A percentile compares a stretch with the other conserved stretches of the same genome.
Evolutionary conservation across 129 eudicot genomes (phyloP).

Genomic region (Tagetes erecta): DNA sequence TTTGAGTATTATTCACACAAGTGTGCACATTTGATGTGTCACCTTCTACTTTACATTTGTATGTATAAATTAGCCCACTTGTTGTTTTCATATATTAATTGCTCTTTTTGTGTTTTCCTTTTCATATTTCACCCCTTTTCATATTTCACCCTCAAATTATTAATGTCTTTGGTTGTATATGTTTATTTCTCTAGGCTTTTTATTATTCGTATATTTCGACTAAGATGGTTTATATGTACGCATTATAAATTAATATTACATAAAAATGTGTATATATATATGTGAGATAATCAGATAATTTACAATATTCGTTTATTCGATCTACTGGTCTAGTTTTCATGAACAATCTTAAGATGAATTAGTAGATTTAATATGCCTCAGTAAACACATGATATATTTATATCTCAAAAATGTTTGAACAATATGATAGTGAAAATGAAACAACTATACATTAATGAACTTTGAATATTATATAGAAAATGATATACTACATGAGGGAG

Average conservation of each 20-base stretch:
- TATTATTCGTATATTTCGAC: not conserved
- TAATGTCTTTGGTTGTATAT: conserved; percentile 1
- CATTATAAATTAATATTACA: not conserved
- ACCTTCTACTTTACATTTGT: conserved; percentile 25
- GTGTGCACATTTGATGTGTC: conserved; percentile 29
- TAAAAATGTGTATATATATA: not conserved
- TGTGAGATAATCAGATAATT: not conserved
- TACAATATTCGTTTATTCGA: too few relatives aligned
- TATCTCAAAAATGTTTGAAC: too few relatives aligned
- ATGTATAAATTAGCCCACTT: conserved; percentile 6
- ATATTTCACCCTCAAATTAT: conserved; percentile 3
- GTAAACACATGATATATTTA: too few relatives aligned
- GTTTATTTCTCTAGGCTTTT: not conserved
- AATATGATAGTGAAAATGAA: too few relatives aligned
- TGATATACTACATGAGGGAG: too few relatives aligned
- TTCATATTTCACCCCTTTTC: conserved; percentile 16
- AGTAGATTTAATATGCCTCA: too few relatives aligned
- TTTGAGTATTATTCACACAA: conserved; percentile 13
- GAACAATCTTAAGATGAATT: too few relatives aligned
- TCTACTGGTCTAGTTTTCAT: too few relatives aligned
- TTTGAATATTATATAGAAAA: too few relatives aligned
- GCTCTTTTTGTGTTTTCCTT: conserved; percentile 16
- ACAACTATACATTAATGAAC: too few relatives aligned
- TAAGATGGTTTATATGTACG: not conserved
- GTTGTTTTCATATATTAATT: not conserved